Percentiles rank a stretch among this genome's conserved stretches.
These are phyloP conservation scores for Cymbidium sinense DNA, from an alignment of 106 monocot species.

Conservation along the genomic window DNA sequence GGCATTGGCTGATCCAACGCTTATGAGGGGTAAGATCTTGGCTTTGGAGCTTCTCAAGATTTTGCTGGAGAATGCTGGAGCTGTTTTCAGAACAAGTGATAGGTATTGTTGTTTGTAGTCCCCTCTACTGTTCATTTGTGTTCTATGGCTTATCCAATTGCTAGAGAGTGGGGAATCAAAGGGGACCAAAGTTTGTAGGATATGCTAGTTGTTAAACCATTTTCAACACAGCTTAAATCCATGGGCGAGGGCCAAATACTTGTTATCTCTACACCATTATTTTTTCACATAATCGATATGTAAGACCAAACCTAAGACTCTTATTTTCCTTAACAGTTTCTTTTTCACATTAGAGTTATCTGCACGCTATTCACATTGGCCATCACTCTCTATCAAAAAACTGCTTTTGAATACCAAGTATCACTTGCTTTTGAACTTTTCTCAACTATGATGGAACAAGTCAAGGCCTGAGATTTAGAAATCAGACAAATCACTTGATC, in stretches of 20 bases:
- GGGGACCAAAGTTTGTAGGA: neutral
- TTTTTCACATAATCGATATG: neutral
- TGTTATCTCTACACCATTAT: neutral
- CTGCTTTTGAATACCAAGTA: neutral
- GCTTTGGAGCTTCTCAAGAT: conserved; percentile 89
- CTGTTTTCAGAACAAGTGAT: conserved; percentile 88
- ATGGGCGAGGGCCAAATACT: neutral
- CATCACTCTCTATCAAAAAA: neutral
- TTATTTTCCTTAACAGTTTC: neutral
- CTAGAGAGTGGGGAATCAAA: neutral
- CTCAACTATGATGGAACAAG: no score
- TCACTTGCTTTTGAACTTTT: neutral
- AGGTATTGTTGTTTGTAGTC: conserved; percentile 32
- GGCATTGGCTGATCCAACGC: conserved; percentile 50
- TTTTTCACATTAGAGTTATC: neutral
- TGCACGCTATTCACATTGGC: neutral
- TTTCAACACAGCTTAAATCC: neutral
- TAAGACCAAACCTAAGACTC: no score
- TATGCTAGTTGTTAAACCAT: neutral
- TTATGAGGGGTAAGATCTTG: conserved; percentile 82
- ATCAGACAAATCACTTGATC: no score
- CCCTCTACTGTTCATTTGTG: neutral
- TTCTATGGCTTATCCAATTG: neutral
- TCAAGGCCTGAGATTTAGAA: no score
- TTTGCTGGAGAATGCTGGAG: conserved; percentile 89